These are phyloP conservation scores for Rugonectria rugulosa DNA, from an alignment of 2,329 filamentous ascomycete species.

Conservation along the genomic window DNA sequence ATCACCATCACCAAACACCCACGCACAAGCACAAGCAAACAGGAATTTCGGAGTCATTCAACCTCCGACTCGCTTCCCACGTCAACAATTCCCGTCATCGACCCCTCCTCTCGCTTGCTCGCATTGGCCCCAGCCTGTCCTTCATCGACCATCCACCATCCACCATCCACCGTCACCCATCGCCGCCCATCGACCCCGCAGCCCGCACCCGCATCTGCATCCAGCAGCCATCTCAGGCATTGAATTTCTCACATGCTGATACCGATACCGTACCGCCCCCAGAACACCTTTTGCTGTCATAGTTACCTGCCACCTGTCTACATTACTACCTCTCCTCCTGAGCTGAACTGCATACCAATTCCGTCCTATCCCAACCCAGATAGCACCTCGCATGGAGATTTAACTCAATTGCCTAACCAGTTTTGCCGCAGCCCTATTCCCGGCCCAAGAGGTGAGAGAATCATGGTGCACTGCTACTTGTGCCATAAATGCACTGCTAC, in stretches of 20 bases:
- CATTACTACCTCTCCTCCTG: conserved; percentile 1
- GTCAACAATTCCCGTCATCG: conserved; percentile 28
- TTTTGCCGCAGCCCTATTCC: conserved; percentile 22
- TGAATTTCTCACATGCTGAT: background rate
- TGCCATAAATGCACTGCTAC: background rate
- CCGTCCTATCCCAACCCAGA: conserved; percentile 5
- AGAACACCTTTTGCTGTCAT: too few relatives aligned
- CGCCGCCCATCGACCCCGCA: too few relatives aligned
- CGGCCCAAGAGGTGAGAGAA: conserved; percentile 23
- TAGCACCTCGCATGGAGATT: conserved; percentile 20
- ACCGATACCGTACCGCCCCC: conserved; percentile 6
- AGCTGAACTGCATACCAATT: background rate
- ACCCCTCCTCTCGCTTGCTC: conserved; percentile 23
- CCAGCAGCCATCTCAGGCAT: conserved; percentile 18
- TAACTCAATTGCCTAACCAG: conserved; percentile 27
- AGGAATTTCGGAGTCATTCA: background rate
- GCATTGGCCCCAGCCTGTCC: conserved; percentile 19
- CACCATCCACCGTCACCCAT: too few relatives aligned
- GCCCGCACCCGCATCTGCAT: conserved; percentile 22
- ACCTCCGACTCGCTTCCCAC: conserved; percentile 1
- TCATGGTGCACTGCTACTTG: conserved; percentile 1
- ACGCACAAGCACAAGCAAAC: conserved; percentile 2
- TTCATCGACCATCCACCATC: too few relatives aligned
- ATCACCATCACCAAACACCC: background rate
- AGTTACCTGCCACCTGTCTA: too few relatives aligned